A percentile compares a stretch with the other conserved stretches of the same genome.
phyloP scores from a whole-genome alignment of 2,329 filamentous ascomycete species.

The Aspergillus sp. region DNA sequence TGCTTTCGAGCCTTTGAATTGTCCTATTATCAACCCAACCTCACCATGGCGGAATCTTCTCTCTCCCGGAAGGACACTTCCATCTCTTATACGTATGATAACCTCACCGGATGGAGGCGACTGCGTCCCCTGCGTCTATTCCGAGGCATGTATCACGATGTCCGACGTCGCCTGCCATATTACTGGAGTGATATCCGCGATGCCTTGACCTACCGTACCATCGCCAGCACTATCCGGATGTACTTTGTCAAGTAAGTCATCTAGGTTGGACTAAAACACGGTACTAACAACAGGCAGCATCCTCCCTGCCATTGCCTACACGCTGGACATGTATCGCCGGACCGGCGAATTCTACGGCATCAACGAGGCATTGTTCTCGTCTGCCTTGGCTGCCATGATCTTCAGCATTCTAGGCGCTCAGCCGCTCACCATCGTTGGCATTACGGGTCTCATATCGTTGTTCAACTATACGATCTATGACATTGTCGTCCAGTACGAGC shows the following conservation, averaged over 20 bases:
- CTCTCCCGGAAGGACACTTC: slow-evolving; percentile 25
- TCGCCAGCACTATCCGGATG: slow-evolving; percentile 57
- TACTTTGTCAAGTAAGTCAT: slow-evolving; percentile 52
- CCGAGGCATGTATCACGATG: slow-evolving; percentile 56
- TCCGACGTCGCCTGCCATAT: slow-evolving; percentile 53
- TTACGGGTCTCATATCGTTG: slow-evolving; percentile 54
- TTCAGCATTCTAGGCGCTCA: slow-evolving; percentile 54
- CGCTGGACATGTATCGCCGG: slow-evolving; percentile 57
- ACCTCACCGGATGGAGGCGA: slow-evolving; percentile 39
- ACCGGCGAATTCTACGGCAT: slow-evolving; percentile 57
- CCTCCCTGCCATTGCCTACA: slow-evolving; percentile 59
- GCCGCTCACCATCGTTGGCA: slow-evolving; percentile 57
- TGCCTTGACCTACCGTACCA: slow-evolving; percentile 54
- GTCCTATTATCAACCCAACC: neutral
- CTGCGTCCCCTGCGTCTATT: slow-evolving; percentile 45
- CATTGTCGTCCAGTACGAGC: slow-evolving; percentile 52
- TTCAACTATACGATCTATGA: slow-evolving; percentile 63
- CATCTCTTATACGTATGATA: slow-evolving; percentile 33
- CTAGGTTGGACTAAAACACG: neutral
- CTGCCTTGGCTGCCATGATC: slow-evolving; percentile 55
- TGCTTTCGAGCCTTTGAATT: neutral
- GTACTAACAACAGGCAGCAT: slow-evolving; percentile 33
- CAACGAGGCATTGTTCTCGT: slow-evolving; percentile 57
- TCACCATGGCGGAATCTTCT: neutral
- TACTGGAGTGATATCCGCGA: slow-evolving; percentile 58